These are phyloP conservation scores for Colletotrichum cereale DNA, from an alignment of 2,329 filamentous ascomycete species.

Conservation along the genomic window DNA sequence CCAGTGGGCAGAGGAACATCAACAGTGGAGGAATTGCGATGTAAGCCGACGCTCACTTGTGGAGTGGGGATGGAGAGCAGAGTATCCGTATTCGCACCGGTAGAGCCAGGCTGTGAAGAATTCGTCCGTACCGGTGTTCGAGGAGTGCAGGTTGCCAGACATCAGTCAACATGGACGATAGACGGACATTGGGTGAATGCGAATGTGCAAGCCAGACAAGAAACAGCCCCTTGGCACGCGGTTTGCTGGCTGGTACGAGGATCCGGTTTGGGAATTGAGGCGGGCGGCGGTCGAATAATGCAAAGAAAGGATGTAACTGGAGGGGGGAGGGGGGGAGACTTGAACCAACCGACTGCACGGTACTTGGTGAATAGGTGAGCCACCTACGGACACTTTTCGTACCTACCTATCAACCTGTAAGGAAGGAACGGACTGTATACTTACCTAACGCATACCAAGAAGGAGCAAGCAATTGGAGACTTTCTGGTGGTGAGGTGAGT, in stretches of 20 bases:
- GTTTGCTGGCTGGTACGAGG: constrained; percentile 14
- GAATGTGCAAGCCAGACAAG: neutral
- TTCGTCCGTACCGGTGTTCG: neutral
- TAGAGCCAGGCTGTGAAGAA: neutral
- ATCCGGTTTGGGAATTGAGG: constrained; percentile 15
- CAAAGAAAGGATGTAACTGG: constrained; percentile 4
- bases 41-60: constrained; percentile 22
- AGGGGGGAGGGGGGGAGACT: neutral
- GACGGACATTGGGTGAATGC: neutral
- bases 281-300: neutral
- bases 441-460: no score
- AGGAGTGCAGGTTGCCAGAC: neutral
- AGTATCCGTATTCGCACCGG: neutral
- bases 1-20: neutral
- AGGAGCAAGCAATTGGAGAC: constrained; percentile 2
- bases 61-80: neutral
- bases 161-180: neutral
- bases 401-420: neutral
- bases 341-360: neutral
- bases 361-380: no score
- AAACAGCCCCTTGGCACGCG: constrained; percentile 19
- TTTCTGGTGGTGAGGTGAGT: neutral
- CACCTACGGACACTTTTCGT: no score
- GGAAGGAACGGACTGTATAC: neutral
- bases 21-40: constrained; percentile 22